A percentile compares a stretch with the other conserved stretches of the same genome.
Conservation (phyloP, 2,329 filamentous ascomycete genomes). For the Diaporthe batatas region DNA sequence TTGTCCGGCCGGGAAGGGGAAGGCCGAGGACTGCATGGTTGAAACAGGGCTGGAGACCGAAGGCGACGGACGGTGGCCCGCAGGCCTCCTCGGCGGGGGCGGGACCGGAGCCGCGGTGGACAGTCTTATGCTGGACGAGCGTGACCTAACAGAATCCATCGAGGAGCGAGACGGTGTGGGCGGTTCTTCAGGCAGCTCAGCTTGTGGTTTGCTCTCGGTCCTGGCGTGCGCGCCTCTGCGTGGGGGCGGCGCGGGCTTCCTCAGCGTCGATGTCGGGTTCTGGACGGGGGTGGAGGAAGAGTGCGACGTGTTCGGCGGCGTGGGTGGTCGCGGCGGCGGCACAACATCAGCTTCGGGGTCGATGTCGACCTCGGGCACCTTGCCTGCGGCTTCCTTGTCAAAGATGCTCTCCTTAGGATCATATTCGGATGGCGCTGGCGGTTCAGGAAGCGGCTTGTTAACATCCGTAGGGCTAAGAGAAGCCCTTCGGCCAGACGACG, state of each 20-base stretch:
- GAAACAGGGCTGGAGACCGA: conserved; percentile 32
- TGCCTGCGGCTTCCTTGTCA: conserved; percentile 67
- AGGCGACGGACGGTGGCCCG: conserved; percentile 45
- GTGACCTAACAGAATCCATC: conserved; percentile 62
- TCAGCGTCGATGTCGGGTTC: conserved; percentile 49
- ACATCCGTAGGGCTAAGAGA: conserved; percentile 60
- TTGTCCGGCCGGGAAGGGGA: conserved; percentile 47
- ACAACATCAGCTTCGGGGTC: conserved; percentile 48
- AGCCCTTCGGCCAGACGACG: conserved; percentile 51
- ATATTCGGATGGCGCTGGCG: conserved; percentile 61
- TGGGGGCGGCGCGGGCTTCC: conserved; percentile 63
- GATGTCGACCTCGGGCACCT: conserved; percentile 59
- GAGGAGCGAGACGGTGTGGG: conserved; percentile 60
- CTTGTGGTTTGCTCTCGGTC: conserved; percentile 58
- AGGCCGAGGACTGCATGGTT: conserved; percentile 8
- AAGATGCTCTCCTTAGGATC: conserved; percentile 66
- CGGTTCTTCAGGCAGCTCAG: conserved; percentile 53
- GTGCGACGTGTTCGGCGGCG: conserved; percentile 55
- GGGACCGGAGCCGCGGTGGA: conserved; percentile 62
- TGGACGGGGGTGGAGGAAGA: conserved; percentile 49
- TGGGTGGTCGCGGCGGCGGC: conserved; percentile 53
- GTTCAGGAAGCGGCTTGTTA: conserved; percentile 73
- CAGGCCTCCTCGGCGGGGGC: conserved; percentile 67
- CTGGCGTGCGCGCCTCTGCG: conserved; percentile 64
- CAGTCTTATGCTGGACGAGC: conserved; percentile 60